Evolutionary conservation across 2,329 filamentous ascomycete genomes (phyloP), one percentile per base, ranked within the genome.

Genomic region (Uncinocarpus reesii): DNA sequence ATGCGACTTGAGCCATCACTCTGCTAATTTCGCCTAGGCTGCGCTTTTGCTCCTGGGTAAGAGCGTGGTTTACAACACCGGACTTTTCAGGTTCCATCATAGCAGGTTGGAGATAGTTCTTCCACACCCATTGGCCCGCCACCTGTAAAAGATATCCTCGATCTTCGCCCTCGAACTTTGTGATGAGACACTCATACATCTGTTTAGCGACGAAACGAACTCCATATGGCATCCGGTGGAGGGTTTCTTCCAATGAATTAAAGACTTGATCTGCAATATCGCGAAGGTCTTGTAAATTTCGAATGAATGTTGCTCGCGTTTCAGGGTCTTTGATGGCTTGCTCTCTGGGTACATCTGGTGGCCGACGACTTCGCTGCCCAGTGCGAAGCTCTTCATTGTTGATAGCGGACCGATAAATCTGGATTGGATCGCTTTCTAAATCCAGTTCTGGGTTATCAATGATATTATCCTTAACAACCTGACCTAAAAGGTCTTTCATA

Each of bases 321-420:
- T 98, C 92, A 0, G 83, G 83, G 60, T 98, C 92, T 57, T 89
- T 83, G 63, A 98, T 95, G n/a, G 92, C 92, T 57, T 93, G 76
- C 63, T 98, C 92, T 53, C 89, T 80, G 0, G 87, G 84, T 28
- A 98, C 83, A 56, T 95, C 88, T 11, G 86, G 79, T 28, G 81
- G 84, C 53, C 92, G 78, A 42, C 78, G 78, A 63, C 89, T 95
- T 16, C 86, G 80, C 55, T 81, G 80, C 3, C 92, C 92, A 0
- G 92, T 98, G 15, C 87, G 82, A 20, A 98, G 79, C 67, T 98
- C 92, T 65, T 96, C 90, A 58, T 98, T 95, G 70, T 93, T 96
- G 69, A 98, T 93, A 11, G 87, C 83, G 4, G 88, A 92, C 35
- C 86, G 80, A 67, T 98, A 96, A 49, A 98, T 98, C 58, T 96